phyloP scores from a whole-genome alignment of 352 stramenopile genomes.

The Pythium rishiriense region DNA sequence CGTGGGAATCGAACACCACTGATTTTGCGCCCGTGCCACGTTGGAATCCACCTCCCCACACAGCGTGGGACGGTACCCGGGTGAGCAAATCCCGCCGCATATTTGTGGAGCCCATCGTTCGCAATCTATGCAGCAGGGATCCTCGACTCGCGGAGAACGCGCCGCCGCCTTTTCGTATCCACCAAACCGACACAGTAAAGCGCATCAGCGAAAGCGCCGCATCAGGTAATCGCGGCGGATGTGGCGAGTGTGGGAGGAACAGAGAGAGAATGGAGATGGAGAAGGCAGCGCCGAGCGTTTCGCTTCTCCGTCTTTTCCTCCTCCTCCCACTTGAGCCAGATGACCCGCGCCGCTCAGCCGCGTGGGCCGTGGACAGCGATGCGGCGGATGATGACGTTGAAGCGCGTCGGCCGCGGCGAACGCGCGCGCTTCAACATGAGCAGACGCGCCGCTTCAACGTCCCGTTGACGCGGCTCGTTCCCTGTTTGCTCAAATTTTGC shows the following conservation, averaged over 20 bases:
- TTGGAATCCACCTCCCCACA: neutral
- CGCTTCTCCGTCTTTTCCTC: neutral
- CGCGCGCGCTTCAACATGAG: slow-evolving; percentile 1
- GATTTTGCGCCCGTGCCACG: neutral
- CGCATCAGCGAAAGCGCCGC: neutral
- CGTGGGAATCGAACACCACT: slow-evolving; percentile 1
- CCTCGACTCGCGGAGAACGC: neutral
- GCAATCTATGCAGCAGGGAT: slow-evolving; percentile 3
- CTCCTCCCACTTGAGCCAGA: neutral
- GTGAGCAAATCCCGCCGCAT: neutral
- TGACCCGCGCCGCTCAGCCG: neutral
- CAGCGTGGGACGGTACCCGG: neutral
- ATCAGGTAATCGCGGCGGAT: neutral
- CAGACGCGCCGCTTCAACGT: slow-evolving; percentile 2
- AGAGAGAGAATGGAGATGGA: neutral
- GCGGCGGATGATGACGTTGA: neutral
- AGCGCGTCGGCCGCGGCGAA: neutral
- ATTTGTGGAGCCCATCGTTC: neutral
- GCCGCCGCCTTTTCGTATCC: neutral
- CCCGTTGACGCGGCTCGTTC: neutral
- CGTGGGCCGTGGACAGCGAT: neutral
- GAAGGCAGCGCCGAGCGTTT: neutral
- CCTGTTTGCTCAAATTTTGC: neutral
- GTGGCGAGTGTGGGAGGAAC: neutral
- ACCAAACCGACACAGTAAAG: neutral